These are phyloP conservation scores for Pistacia atlantica DNA, from an alignment of 345 rosid genomes.

Conservation along the genomic window DNA sequence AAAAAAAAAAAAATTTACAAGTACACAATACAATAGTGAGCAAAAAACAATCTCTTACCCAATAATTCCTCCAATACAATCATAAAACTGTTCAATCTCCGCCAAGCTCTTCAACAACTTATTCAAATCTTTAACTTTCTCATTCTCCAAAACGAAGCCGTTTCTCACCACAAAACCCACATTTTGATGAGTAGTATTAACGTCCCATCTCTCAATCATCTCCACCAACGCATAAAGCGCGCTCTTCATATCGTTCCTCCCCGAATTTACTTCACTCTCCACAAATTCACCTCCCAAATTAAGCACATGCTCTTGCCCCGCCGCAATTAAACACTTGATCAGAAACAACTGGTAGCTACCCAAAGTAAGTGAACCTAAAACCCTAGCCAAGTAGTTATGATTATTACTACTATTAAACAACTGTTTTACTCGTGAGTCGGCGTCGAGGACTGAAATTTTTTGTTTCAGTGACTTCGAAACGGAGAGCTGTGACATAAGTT, in stretches of 20 bases:
- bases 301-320: slow-evolving; percentile 84
- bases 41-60: slow-evolving; percentile 47
- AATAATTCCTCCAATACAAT: slow-evolving; percentile 91
- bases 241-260: slow-evolving; percentile 53
- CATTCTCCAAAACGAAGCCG: slow-evolving; percentile 34
- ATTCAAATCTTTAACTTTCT: slow-evolving; percentile 51
- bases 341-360: slow-evolving; percentile 51
- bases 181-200: slow-evolving; percentile 24
- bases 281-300: slow-evolving; percentile 35
- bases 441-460: slow-evolving; percentile 46
- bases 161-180: slow-evolving; percentile 29
- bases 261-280: slow-evolving; percentile 37
- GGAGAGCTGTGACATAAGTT: slow-evolving; percentile 55
- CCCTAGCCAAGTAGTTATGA: slow-evolving; percentile 33
- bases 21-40: background rate
- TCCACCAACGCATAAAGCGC: slow-evolving; percentile 72
- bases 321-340: slow-evolving; percentile 73
- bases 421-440: slow-evolving; percentile 54
- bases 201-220: slow-evolving; percentile 77
- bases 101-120: slow-evolving; percentile 51
- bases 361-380: slow-evolving; percentile 43
- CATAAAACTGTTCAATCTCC: slow-evolving; percentile 75
- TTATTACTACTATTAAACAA: slow-evolving; percentile 37
- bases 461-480: slow-evolving; percentile 29
- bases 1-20: background rate